phyloP scores from a whole-genome alignment of 2,329 filamentous ascomycete species.

The Claviceps spartinae region DNA sequence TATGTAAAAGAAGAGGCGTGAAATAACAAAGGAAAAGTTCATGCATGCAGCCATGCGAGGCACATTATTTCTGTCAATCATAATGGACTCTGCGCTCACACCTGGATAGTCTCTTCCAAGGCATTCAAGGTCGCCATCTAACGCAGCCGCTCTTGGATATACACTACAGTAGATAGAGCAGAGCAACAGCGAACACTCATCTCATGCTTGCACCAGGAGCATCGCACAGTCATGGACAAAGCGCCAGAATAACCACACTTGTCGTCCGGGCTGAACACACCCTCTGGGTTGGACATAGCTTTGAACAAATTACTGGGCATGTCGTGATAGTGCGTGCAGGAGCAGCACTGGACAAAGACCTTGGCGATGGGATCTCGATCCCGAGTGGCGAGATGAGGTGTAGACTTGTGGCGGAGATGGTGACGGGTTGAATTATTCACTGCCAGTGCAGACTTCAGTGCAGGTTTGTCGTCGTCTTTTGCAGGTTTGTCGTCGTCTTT shows the following conservation, averaged over 20 bases:
- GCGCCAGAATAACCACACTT: conserved; percentile 39
- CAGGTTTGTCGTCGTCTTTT: not conserved
- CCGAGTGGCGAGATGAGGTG: conserved; percentile 3
- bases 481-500: not conserved
- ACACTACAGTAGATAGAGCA: conserved; percentile 53
- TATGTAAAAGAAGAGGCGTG: too few species aligned
- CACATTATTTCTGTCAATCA: too few species aligned
- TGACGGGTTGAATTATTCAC: not conserved
- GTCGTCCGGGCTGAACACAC: conserved; percentile 34
- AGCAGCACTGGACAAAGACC: conserved; percentile 52
- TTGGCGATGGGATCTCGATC: conserved; percentile 37
- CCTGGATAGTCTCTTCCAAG: too few species aligned
- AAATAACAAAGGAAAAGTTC: too few species aligned
- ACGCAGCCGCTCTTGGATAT: conserved; percentile 50
- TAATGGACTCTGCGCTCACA: too few species aligned
- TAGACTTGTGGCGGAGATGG: conserved; percentile 5
- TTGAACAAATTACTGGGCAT: conserved; percentile 52
- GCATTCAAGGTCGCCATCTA: conserved; percentile 7
- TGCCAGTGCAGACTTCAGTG: not conserved
- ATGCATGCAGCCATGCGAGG: too few species aligned
- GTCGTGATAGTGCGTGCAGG: conserved; percentile 51
- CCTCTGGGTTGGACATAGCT: conserved; percentile 47
- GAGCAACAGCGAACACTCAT: conserved; percentile 58
- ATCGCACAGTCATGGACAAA: conserved; percentile 49
- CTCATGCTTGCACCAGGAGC: conserved; percentile 58